phyloP scores from a whole-genome alignment of 768 basidiomycete species.

The Artomyces pyxidatus region DNA sequence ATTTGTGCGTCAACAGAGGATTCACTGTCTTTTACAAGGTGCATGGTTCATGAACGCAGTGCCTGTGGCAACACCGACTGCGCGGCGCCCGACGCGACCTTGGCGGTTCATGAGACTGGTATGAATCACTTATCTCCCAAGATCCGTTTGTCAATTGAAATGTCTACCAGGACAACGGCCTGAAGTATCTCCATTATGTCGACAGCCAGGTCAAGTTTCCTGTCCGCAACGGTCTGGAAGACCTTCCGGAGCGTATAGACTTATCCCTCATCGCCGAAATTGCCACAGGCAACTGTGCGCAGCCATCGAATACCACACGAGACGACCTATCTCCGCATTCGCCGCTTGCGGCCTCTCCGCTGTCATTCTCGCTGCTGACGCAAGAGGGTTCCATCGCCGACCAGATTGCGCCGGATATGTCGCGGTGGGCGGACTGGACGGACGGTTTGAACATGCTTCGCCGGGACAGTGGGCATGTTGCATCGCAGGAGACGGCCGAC shows the following conservation, averaged over 20 bases:
- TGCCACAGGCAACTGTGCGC: constrained; percentile 61
- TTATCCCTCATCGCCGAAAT: constrained; percentile 74
- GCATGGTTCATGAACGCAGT: constrained; percentile 88
- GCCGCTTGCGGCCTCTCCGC: constrained; percentile 21
- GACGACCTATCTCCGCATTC: background rate
- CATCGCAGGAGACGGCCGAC: constrained; percentile 77
- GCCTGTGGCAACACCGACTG: constrained; percentile 33
- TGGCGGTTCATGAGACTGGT: constrained; percentile 90
- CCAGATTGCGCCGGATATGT: constrained; percentile 39
- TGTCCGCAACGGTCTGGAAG: constrained; percentile 74
- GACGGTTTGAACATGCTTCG: constrained; percentile 87
- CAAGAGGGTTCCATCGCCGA: constrained; percentile 25
- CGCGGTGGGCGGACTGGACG: constrained; percentile 89
- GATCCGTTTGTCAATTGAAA: background rate
- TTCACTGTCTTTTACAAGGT: constrained; percentile 81
- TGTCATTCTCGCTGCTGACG: constrained; percentile 24
- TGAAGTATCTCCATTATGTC: constrained; percentile 79
- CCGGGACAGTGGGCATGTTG: constrained; percentile 72
- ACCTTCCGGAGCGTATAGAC: constrained; percentile 83
- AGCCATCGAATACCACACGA: constrained; percentile 50
- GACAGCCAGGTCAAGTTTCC: constrained; percentile 76
- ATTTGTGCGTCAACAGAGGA: constrained; percentile 82
- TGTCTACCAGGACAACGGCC: constrained; percentile 55
- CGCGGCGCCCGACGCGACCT: constrained; percentile 49
- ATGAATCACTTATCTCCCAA: constrained; percentile 13